phyloP scores from a whole-genome alignment of 108 stramenopile species.

The Asterionellopsis glacialis region DNA sequence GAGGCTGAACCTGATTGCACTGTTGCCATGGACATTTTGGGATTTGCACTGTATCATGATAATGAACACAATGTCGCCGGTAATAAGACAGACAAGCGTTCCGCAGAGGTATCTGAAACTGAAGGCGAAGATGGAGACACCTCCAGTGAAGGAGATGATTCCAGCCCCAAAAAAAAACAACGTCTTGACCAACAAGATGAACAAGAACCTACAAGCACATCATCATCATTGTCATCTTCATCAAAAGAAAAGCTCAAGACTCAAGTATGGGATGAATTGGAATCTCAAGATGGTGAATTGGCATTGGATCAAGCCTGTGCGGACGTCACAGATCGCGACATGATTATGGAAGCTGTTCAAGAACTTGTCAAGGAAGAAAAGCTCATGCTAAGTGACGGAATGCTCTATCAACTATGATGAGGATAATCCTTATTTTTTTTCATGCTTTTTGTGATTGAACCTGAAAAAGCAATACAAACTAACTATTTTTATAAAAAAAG shows the following conservation, averaged over 20 bases:
- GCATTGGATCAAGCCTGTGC: slow-evolving; percentile 42
- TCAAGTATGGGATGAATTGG: slow-evolving; percentile 41
- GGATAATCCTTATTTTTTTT: background rate
- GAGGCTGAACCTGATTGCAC: slow-evolving; percentile 75
- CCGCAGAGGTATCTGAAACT: slow-evolving; percentile 4
- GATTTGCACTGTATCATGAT: slow-evolving; percentile 88
- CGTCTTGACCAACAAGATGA: slow-evolving; percentile 20
- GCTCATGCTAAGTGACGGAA: slow-evolving; percentile 46
- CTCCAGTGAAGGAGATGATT: slow-evolving; percentile 37
- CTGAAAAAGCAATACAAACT: background rate
- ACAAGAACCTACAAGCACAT: no score
- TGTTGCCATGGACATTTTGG: slow-evolving; percentile 80
- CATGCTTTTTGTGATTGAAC: slow-evolving; percentile 8
- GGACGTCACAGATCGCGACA: slow-evolving; percentile 40
- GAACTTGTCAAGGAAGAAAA: slow-evolving; percentile 46
- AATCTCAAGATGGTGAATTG: slow-evolving; percentile 34
- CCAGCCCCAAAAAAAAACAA: slow-evolving; percentile 25
- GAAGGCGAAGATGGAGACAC: slow-evolving; percentile 13
- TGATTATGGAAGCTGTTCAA: slow-evolving; percentile 33
- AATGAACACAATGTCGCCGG: slow-evolving; percentile 22
- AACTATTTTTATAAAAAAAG: background rate
- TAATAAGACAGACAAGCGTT: background rate
- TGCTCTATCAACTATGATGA: slow-evolving; percentile 2
- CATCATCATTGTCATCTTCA: slow-evolving; percentile 7
- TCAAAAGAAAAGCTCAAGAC: slow-evolving; percentile 32